Evolutionary conservation across 2,329 filamentous ascomycete species (phyloP), one percentile per base, ranked within the genome.

Genomic region (Cercospora sp.): DNA sequence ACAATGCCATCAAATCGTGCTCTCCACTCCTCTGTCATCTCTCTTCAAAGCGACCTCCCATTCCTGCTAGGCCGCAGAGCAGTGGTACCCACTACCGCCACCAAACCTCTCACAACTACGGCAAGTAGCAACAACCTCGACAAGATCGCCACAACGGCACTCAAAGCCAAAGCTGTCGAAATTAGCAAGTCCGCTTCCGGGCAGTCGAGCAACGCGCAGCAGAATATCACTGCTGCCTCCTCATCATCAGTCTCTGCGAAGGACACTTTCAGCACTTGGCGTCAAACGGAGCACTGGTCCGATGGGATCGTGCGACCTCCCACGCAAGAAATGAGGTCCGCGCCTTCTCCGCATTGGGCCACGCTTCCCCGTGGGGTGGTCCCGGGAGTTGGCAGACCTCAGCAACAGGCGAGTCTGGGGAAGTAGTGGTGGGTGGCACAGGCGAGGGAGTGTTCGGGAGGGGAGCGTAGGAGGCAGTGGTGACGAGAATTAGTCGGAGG

Each of bases 11-110:
- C 61, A 26, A 63, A 67, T 16, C 55, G 49, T 16, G 37, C 55
- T 21, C 43, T 67, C 43, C 66, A 67, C 45, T 58, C 66, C 28
- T 64, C 66, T 3, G 53, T 67, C 6, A 16, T 67, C 30, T 67
- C 66, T 26, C 66, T 67, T 4, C 61, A 67, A 61, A 67, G 18
- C 61, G 66, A 67, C 18, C 32, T 67, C 16, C 66, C 66, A 10
- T 67, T 60, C 53, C 10, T 67, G 10, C 55, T 67, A 10, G 61
- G 66, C 9, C 61, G 66, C 16, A 67, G 53, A 64, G 51, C 61
- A 28, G 64, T 40, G 26, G 18, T 34, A 8, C 53, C 53, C 21
- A 57, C n/a, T 5, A 62, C 21, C 2, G 5, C 63, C 2, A n/a
- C 55, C 8, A 30, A 58, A 37, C 37, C 53, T 24, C 30, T 45